Evolutionary conservation across 805 yeast genomes (phyloP).

Genomic region (Saturnispora saitoi): DNA sequence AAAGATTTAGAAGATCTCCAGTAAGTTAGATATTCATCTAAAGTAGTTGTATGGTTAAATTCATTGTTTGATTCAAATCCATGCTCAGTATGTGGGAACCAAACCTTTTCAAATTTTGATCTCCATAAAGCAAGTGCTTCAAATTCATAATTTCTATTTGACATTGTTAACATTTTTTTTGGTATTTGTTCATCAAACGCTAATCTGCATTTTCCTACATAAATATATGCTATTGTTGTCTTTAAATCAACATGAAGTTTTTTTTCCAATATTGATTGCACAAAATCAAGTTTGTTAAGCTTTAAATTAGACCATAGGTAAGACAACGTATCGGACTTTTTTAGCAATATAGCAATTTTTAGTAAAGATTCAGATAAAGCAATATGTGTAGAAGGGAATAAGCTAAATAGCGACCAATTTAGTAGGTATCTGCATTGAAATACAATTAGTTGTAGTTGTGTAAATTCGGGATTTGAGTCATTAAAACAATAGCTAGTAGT

Average conservation of each 20-base stretch:
- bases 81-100: not conserved
- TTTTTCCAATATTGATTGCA: not conserved
- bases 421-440: conserved; percentile 22
- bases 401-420: conserved; percentile 23
- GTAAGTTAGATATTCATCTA: conserved; percentile 3
- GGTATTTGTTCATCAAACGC: not conserved
- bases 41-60: conserved; percentile 1
- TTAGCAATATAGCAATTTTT: conserved; percentile 17
- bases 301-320: conserved; percentile 20
- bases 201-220: not conserved
- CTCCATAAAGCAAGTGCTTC: not conserved
- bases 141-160: conserved; percentile 2
- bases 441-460: conserved; percentile 15
- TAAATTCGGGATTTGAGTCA: conserved; percentile 14
- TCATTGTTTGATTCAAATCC: not conserved
- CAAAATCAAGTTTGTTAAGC: conserved; percentile 7
- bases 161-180: not conserved
- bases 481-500: conserved; percentile 16
- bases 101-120: not conserved
- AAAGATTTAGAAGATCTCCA: not conserved
- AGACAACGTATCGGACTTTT: conserved; percentile 13
- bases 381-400: conserved; percentile 22
- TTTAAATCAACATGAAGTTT: conserved; percentile 7
- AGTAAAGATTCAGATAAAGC: conserved; percentile 22
- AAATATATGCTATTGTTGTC: conserved; percentile 2